Evolutionary conservation across 441 rosid genomes (phyloP), one percentile per base, ranked within the genome.

Genomic region (Macaranga tanarius): DNA sequence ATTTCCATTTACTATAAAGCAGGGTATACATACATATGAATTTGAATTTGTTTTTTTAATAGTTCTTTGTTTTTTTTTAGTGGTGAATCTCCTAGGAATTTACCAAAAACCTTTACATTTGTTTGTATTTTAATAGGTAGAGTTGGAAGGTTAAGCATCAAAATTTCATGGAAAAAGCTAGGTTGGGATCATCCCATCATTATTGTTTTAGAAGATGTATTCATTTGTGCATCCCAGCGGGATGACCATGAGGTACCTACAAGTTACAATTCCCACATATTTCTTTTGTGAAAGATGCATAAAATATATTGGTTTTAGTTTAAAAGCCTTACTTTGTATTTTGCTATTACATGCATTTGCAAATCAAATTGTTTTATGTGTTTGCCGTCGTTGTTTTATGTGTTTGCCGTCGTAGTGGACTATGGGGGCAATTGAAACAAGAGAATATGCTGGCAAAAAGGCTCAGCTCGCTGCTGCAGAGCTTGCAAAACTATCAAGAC

Each of bases 391-490:
- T 75, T 31, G 38, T 5, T 31, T 60, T 31, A 10, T 62, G 20
- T 62, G 4, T 40, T 60, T 66, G 47, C 54, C 73, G 54, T 75
- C 72, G 42, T 75, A 92, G 97, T 94, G 99, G 99, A 83, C 86
- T 76, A 76, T 79, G 79, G 92, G 85, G 80, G 99, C 85, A 17
- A 86, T 92, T 67, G 94, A 92, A 79, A 86, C 74, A 77, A 86
- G 97, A 83, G 97, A 89, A 77, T 89, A 85, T 80, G 95, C 97
- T 54, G 95, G 90, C 51, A 94, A 92, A 76, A 88, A 86, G 81
- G 97, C 97, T 40, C 87, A 90, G 83, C 99, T 94, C 73, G 99
- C 92, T 34, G 90, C 97, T 13, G 99, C 97, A 16, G 97, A 92
- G 83, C 87, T 94, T 67, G 91, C 94, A 4, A 90, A 94, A 76